Evolutionary conservation across 2,329 filamentous ascomycete genomes (phyloP), one percentile per base, ranked within the genome.

Genomic region (Lecanicillium sp.): DNA sequence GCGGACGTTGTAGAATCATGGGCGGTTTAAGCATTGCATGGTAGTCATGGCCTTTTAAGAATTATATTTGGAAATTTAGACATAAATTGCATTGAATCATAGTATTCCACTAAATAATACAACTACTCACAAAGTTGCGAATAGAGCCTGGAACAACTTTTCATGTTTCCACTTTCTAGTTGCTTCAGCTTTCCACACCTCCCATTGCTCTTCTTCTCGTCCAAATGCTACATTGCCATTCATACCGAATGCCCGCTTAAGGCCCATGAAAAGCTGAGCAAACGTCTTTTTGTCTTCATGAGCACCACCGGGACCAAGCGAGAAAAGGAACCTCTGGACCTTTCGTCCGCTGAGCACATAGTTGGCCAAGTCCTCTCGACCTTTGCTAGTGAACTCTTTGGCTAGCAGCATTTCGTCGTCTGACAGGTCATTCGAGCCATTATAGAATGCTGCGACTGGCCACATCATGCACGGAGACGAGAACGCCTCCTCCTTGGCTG

Each of bases 1-100:
- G 61, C 56, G 34, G 63, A 70, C 5, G 44, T 73, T 14, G 68
- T 72, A 9, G 39, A 41, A 22, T 37, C 40, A 5, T 53, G 49
- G 50, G 35, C 41, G 3, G n/a, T 28, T 16, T 36, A 20, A 13
- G 13, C 8, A 8, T 13, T 13, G 25, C 13, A 28, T 8, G 25
- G 25, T 8, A 28, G 25, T 28, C 13, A 13, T 28, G 29, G 29
- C 6, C 14, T 30, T n/a, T 30, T 30, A 25, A 25, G 6, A 11
- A 25, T 25, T 25, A 11, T 25, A 25, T 11, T n/a, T n/a, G n/a
- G n/a, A n/a, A 25, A 25, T 11, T 25, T 25, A 25, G 22, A 25
- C n/a, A n/a, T n/a, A n/a, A n/a, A n/a, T n/a, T n/a, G n/a, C n/a
- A n/a, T n/a, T n/a, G n/a, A n/a, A n/a, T n/a, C n/a, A n/a, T n/a